Conservation (phyloP, 768 basidiomycete species). For the Clitopilus hobsonii region DNA sequence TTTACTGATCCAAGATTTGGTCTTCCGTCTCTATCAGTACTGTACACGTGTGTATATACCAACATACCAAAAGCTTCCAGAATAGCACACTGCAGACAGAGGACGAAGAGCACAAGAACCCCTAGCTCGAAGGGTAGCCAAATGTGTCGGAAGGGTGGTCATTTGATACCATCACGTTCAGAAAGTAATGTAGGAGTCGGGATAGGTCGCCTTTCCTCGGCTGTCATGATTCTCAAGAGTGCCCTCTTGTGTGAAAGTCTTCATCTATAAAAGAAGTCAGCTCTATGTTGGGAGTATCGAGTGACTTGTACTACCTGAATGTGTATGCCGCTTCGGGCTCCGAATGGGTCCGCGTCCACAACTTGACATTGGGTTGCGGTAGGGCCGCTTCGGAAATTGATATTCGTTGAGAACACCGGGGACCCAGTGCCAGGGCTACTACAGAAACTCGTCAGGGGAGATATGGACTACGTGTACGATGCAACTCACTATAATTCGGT, state of each 20-base stretch:
- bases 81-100: background rate
- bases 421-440: constrained; percentile 18
- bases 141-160: background rate
- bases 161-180: background rate
- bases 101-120: background rate
- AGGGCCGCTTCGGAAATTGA: constrained; percentile 16
- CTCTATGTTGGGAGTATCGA: background rate
- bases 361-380: constrained; percentile 8
- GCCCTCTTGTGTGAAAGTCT: constrained; percentile 40
- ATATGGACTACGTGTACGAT: background rate
- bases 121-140: background rate
- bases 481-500: constrained; percentile 42
- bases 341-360: constrained; percentile 16
- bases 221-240: constrained; percentile 12
- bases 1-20: too few species aligned
- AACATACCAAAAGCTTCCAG: background rate
- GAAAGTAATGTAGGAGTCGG: background rate
- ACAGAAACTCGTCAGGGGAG: background rate
- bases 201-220: constrained; percentile 12
- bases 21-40: background rate
- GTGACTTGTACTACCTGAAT: constrained; percentile 31
- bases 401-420: constrained; percentile 17
- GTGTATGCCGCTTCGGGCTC: constrained; percentile 31
- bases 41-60: background rate
- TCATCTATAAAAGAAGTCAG: constrained; percentile 32